phyloP scores from a whole-genome alignment of 768 basidiomycete species.

The Strobilomyces echinocephalus region DNA sequence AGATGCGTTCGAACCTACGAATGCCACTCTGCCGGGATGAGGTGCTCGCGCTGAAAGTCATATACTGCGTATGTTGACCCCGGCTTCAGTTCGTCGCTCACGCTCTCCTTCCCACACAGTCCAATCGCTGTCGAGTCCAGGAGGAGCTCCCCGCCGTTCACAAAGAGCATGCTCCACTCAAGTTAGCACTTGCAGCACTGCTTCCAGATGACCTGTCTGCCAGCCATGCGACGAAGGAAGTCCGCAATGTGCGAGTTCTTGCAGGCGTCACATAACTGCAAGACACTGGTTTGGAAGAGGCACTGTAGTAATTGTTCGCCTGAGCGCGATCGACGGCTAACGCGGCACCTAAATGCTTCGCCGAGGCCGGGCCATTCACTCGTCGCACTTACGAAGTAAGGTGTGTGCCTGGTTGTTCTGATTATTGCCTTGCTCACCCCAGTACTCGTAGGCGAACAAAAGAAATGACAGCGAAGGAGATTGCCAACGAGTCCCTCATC shows the following conservation, averaged over 20 bases:
- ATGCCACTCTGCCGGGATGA: too few relatives aligned
- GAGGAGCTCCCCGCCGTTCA: conserved; percentile 8
- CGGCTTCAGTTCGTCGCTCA: too few relatives aligned
- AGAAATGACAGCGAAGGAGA: neutral
- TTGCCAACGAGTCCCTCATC: conserved; percentile 1
- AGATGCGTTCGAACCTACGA: too few relatives aligned
- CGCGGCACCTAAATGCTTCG: too few relatives aligned
- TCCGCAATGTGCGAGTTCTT: neutral
- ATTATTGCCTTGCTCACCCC: neutral
- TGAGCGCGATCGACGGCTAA: conserved; percentile 2
- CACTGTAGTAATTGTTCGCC: neutral
- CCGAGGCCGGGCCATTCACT: too few relatives aligned
- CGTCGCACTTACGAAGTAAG: too few relatives aligned
- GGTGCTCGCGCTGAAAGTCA: too few relatives aligned
- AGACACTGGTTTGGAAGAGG: conserved; percentile 7
- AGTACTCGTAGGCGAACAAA: neutral
- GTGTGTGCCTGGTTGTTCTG: neutral
- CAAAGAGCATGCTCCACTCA: conserved; percentile 8
- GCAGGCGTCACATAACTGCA: neutral
- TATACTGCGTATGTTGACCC: too few relatives aligned
- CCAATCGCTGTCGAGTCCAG: neutral
- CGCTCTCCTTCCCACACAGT: too few relatives aligned
- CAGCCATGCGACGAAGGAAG: conserved; percentile 6
- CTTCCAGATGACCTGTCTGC: neutral
- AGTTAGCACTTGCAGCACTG: neutral